A percentile compares a stretch with the other conserved stretches of the same genome.
phyloP scores from a whole-genome alignment of 2,329 filamentous ascomycete genomes.

The Hymenoscyphus albidus region DNA sequence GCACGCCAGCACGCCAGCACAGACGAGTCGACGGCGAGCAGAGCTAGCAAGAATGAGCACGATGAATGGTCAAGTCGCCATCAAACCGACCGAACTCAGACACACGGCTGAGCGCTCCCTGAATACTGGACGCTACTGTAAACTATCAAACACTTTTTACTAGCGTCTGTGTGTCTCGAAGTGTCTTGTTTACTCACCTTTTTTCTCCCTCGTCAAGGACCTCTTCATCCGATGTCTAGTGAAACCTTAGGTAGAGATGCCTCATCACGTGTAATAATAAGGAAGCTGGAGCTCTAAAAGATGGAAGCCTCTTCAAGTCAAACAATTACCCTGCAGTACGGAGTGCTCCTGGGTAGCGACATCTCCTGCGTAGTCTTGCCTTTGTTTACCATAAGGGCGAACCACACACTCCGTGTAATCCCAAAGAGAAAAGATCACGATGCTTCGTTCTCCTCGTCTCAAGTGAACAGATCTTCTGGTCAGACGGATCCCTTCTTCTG shows the following conservation, averaged over 20 bases:
- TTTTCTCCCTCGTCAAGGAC: neutral
- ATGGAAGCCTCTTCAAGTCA: neutral
- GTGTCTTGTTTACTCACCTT: neutral
- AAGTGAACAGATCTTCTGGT: constrained; percentile 5
- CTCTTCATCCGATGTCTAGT: constrained; percentile 16
- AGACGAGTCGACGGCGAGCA: constrained; percentile 1
- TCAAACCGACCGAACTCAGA: constrained; percentile 12
- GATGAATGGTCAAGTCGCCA: neutral
- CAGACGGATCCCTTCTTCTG: neutral
- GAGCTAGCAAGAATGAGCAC: neutral
- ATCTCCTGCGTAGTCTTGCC: neutral
- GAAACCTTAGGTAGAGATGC: constrained; percentile 9
- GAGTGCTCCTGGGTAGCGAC: constrained; percentile 4
- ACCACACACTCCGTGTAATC: neutral
- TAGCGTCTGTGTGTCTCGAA: constrained; percentile 8
- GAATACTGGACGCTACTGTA: constrained; percentile 4
- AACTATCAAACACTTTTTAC: constrained; percentile 15
- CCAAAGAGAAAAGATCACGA: neutral
- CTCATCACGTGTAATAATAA: neutral
- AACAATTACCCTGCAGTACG: neutral
- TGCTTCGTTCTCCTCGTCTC: constrained; percentile 3
- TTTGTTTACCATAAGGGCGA: neutral
- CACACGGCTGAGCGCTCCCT: constrained; percentile 12
- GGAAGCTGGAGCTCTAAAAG: no score
- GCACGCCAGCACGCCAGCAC: constrained; percentile 2